Conservation (phyloP, 2,329 filamentous ascomycete species). For the Fusarium pseudoanthophilum region DNA sequence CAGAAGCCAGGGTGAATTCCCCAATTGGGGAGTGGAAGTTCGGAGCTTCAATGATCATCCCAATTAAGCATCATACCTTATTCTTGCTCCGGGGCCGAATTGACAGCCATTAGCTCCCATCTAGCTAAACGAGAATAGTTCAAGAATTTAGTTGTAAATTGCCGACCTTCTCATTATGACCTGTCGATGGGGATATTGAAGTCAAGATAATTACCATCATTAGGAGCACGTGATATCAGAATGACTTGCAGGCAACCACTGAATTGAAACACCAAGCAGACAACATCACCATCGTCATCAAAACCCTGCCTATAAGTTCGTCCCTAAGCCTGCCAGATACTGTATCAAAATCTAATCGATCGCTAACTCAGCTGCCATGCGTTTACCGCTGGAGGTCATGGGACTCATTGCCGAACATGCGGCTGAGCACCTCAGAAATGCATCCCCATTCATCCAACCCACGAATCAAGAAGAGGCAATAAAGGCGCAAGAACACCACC, state of each 20-base stretch:
- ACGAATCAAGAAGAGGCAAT: neutral
- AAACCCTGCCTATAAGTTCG: neutral
- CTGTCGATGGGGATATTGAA: neutral
- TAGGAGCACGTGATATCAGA: neutral
- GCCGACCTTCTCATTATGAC: neutral
- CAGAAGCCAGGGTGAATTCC: conserved; percentile 17
- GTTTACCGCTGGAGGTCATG: conserved; percentile 6
- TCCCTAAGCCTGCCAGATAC: neutral
- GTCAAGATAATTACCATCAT: neutral
- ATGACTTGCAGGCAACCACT: neutral
- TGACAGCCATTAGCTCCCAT: neutral
- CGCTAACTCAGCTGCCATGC: neutral
- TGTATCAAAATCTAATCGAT: neutral
- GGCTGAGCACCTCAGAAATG: neutral
- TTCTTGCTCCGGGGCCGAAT: neutral
- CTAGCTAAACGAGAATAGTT: neutral
- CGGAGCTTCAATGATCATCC: conserved; percentile 25
- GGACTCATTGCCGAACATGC: conserved; percentile 4
- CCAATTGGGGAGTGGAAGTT: conserved; percentile 3
- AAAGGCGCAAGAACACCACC: neutral
- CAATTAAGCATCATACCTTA: conserved; percentile 19
- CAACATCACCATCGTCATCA: neutral
- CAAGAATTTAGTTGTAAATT: neutral
- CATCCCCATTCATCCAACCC: conserved; percentile 10
- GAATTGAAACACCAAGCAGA: neutral